Evolutionary conservation across 208 protist species (phyloP), one percentile per base, ranked within the genome.

Genomic region (Jaenimonas drosophilae): DNA sequence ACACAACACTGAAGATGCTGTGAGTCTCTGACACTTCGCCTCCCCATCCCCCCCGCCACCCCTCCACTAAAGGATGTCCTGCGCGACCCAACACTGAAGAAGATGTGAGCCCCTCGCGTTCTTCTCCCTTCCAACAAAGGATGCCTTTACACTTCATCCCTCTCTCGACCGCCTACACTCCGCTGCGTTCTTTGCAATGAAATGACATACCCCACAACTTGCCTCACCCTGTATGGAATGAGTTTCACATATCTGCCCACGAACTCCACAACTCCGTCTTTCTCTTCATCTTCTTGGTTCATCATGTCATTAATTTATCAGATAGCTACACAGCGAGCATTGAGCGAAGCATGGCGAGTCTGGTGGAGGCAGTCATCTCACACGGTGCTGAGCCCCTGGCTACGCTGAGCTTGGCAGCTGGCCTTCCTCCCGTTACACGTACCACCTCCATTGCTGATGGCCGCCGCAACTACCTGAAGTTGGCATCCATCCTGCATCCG

Each of bases 391-490:
- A 81, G 24, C 67, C 62, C 45, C 70, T 88, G 28, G 25, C 43
- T 23, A 71, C 71, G 2, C 62, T 92, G 14, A 85, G 76, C 0
- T 62, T 92, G 37, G 84, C 84, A 0, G 59, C 66, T 9, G 70
- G 60, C 5, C 38, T 87, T 3, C 59, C 74, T 6, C 60, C 76
- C 0, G 74, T 92, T n/a, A 78, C 62, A 14, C 37, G 33, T 1
- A 58, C 76, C 12, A 89, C 79, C 4, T 34, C 71, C 0, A 57
- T 87, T 3, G 43, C 60, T 21, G 84, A 87, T 36, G 78, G 76
- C 7, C 68, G 84, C 3, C 64, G 84, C 21, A 80, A 59, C 64
- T 92, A 92, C 71, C 88, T 92, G 76, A 56, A 68, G 2, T 54
- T 92, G 17, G 84, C 84, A 16, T 64, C 44, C 2, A 38, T 74